Evolutionary conservation across 2,329 filamentous ascomycete genomes (phyloP).

Genomic region (Aureobasidium subglaciale): DNA sequence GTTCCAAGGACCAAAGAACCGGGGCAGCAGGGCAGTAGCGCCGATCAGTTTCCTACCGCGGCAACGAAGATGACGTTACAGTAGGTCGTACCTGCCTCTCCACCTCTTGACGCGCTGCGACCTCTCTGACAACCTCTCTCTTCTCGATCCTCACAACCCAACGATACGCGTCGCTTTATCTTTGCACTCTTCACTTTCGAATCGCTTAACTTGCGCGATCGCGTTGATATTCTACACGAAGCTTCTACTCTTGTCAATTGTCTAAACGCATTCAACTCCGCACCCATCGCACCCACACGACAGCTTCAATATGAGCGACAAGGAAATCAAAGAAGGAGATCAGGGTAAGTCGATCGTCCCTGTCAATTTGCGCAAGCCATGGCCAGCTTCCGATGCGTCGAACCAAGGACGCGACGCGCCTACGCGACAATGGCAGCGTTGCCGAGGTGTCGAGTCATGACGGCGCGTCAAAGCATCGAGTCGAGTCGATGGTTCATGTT

Average conservation of each 20-base stretch:
- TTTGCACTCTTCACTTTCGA: not conserved
- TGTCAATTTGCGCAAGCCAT: not conserved
- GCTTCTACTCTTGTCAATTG: not conserved
- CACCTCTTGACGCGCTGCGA: constrained; percentile 1
- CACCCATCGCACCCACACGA: not conserved
- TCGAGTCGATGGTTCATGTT: not conserved
- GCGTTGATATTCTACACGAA: constrained; percentile 9
- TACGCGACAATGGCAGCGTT: constrained; percentile 15
- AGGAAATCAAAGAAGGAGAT: constrained; percentile 45
- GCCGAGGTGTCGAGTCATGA: constrained; percentile 3
- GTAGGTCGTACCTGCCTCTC: constrained; percentile 8
- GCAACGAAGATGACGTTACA: not conserved
- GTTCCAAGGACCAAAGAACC: constrained; percentile 8
- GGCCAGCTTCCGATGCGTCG: not conserved
- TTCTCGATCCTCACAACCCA: not conserved
- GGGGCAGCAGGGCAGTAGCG: constrained; percentile 4
- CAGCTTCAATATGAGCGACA: constrained; percentile 35
- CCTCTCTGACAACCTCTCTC: constrained; percentile 8
- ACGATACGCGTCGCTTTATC: not conserved
- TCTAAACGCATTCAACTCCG: not conserved
- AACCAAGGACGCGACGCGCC: not conserved
- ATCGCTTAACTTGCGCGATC: constrained; percentile 6
- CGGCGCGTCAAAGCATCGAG: not conserved
- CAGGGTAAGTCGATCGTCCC: constrained; percentile 35
- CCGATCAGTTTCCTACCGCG: constrained; percentile 6